Conservation (phyloP, 2,329 filamentous ascomycete genomes). For the Monosporascus sp. region DNA sequence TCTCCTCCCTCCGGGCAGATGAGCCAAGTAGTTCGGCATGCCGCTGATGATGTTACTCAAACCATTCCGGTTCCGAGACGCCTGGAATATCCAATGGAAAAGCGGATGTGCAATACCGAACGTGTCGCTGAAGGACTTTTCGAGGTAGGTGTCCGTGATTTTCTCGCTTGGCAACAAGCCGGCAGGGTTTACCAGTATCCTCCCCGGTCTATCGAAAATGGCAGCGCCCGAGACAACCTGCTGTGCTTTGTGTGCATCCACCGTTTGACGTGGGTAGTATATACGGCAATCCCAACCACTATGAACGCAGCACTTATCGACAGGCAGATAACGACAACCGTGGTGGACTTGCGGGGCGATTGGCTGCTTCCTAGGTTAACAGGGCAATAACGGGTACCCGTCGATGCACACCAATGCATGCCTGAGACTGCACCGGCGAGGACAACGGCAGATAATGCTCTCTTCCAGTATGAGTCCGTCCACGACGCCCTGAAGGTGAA, state of each 20-base stretch:
- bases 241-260: slow-evolving; percentile 52
- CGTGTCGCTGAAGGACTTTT: slow-evolving; percentile 64
- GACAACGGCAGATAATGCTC: slow-evolving; percentile 58
- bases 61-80: slow-evolving; percentile 70
- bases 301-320: slow-evolving; percentile 57
- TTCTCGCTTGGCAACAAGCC: slow-evolving; percentile 66
- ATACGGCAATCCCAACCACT: slow-evolving; percentile 49
- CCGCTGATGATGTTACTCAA: slow-evolving; percentile 62
- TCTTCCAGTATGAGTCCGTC: slow-evolving; percentile 75
- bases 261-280: slow-evolving; percentile 47
- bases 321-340: slow-evolving; percentile 68
- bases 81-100: slow-evolving; percentile 78
- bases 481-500: slow-evolving; percentile 71
- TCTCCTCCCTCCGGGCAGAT: slow-evolving; percentile 35
- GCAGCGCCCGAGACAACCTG: slow-evolving; percentile 56
- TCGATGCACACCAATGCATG: slow-evolving; percentile 81
- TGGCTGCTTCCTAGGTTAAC: slow-evolving; percentile 36
- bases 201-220: slow-evolving; percentile 61
- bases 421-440: slow-evolving; percentile 72
- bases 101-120: slow-evolving; percentile 73
- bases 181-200: slow-evolving; percentile 63
- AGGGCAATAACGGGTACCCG: slow-evolving; percentile 62
- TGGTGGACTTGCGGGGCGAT: slow-evolving; percentile 56
- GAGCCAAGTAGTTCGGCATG: slow-evolving; percentile 66
- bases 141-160: slow-evolving; percentile 72